phyloP scores from a whole-genome alignment of 2,329 filamentous ascomycete genomes.

The Fusarium devonianum region DNA sequence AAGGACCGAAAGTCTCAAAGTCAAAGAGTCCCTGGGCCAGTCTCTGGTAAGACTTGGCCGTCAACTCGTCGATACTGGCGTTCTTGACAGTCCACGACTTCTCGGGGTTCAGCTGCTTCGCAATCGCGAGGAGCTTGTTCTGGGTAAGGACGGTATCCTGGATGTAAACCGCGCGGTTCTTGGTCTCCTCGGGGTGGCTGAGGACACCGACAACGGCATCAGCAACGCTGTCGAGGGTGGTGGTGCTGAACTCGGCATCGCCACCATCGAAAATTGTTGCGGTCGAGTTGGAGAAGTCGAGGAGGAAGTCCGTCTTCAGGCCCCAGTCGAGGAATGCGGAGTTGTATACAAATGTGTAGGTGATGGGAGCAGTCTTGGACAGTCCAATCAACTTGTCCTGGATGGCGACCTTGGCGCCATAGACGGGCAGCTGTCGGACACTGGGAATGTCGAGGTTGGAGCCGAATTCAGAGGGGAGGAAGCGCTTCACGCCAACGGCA shows the following conservation, averaged over 20 bases:
- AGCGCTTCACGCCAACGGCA: slow-evolving; percentile 66
- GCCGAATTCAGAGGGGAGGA: slow-evolving; percentile 67
- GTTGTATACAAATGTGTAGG: slow-evolving; percentile 63
- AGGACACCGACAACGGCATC: slow-evolving; percentile 59
- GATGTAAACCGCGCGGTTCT: slow-evolving; percentile 59
- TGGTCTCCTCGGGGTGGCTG: slow-evolving; percentile 58
- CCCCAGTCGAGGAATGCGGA: slow-evolving; percentile 68
- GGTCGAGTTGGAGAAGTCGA: slow-evolving; percentile 50
- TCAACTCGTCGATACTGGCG: slow-evolving; percentile 41
- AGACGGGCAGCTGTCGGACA: slow-evolving; percentile 56
- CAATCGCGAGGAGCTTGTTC: slow-evolving; percentile 52
- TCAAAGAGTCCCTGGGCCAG: slow-evolving; percentile 44
- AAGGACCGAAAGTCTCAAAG: slow-evolving; percentile 42
- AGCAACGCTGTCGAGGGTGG: slow-evolving; percentile 56
- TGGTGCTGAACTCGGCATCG: slow-evolving; percentile 55
- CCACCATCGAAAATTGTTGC: slow-evolving; percentile 59
- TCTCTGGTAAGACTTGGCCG: slow-evolving; percentile 40
- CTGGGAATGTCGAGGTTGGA: slow-evolving; percentile 46
- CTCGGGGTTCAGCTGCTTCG: slow-evolving; percentile 57
- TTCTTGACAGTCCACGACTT: slow-evolving; percentile 57
- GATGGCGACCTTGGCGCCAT: slow-evolving; percentile 56
- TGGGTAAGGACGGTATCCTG: slow-evolving; percentile 55
- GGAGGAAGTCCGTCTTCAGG: slow-evolving; percentile 50
- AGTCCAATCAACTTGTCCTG: slow-evolving; percentile 52
- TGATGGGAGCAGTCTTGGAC: slow-evolving; percentile 51